phyloP scores from a whole-genome alignment of 306 rosid species.

The Leucaena leucocephala region DNA sequence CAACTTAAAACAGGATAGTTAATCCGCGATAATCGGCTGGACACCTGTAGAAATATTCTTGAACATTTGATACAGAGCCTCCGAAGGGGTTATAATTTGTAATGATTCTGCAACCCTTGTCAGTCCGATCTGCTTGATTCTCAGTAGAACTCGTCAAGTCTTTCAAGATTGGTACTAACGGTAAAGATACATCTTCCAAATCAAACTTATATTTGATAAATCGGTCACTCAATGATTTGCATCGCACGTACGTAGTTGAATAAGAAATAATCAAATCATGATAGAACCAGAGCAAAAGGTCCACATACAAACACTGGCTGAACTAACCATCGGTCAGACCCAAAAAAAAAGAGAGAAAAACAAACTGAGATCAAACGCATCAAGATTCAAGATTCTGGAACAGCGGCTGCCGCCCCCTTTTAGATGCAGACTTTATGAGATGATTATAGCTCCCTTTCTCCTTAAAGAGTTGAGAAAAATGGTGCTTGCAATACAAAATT shows the following conservation, averaged over 20 bases:
- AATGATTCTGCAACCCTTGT: too few relatives aligned
- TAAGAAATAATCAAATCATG: too few relatives aligned
- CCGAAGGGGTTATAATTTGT: too few relatives aligned
- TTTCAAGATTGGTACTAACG: too few relatives aligned
- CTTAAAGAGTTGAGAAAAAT: constrained; percentile 93
- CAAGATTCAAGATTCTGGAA: constrained; percentile 62
- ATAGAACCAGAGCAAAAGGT: constrained; percentile 9
- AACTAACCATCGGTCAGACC: too few relatives aligned
- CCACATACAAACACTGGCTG: background rate
- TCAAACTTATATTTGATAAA: constrained; percentile 38
- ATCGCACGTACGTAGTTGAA: background rate
- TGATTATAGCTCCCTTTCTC: constrained; percentile 83
- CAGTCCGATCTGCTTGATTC: too few relatives aligned
- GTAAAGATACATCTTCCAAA: constrained; percentile 11
- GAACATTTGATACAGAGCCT: too few relatives aligned
- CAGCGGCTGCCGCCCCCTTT: constrained; percentile 61
- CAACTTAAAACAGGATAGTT: too few relatives aligned
- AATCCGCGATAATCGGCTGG: too few relatives aligned
- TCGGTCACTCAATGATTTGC: constrained; percentile 29
- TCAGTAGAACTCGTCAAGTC: too few relatives aligned
- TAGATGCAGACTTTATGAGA: constrained; percentile 76
- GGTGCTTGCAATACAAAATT: constrained; percentile 94
- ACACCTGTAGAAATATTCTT: too few relatives aligned
- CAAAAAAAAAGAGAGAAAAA: too few relatives aligned
- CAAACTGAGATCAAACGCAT: background rate